These are phyloP conservation scores for Diaporthe longicolla DNA, from an alignment of 2,329 filamentous ascomycete species.

Conservation along the genomic window DNA sequence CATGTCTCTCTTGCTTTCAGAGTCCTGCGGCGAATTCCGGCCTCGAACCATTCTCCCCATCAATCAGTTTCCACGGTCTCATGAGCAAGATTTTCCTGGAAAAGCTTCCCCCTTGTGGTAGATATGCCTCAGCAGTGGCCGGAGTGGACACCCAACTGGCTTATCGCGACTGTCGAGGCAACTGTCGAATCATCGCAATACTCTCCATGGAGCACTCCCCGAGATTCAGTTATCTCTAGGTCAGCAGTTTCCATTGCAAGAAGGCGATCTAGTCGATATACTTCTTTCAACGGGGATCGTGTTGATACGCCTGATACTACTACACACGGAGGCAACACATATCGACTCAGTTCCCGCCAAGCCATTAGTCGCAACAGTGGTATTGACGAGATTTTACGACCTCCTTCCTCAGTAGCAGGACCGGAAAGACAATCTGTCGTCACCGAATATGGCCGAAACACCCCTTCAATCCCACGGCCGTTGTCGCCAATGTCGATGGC, in stretches of 20 bases:
- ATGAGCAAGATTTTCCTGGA: background rate
- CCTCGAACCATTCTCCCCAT: background rate
- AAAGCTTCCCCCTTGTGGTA: background rate
- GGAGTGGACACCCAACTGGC: background rate
- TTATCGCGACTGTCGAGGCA: background rate
- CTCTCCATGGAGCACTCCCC: conserved; percentile 1
- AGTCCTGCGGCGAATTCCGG: background rate
- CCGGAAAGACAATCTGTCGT: background rate
- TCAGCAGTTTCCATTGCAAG: background rate
- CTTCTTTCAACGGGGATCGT: background rate
- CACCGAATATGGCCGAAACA: background rate
- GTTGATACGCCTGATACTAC: background rate
- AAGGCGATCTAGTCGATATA: background rate
- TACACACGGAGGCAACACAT: background rate
- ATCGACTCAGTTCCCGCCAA: background rate
- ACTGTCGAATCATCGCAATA: background rate
- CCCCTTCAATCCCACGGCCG: background rate
- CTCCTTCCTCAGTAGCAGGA: background rate
- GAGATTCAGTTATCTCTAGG: background rate
- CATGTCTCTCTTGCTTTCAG: background rate
- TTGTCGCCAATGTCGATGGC: background rate
- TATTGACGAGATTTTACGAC: background rate
- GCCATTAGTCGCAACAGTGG: background rate
- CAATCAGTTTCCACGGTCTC: background rate
- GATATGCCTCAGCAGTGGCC: background rate